These are phyloP conservation scores for Coemansia sp. DNA, from an alignment of 371 early-diverging fungal species.

Conservation along the genomic window DNA sequence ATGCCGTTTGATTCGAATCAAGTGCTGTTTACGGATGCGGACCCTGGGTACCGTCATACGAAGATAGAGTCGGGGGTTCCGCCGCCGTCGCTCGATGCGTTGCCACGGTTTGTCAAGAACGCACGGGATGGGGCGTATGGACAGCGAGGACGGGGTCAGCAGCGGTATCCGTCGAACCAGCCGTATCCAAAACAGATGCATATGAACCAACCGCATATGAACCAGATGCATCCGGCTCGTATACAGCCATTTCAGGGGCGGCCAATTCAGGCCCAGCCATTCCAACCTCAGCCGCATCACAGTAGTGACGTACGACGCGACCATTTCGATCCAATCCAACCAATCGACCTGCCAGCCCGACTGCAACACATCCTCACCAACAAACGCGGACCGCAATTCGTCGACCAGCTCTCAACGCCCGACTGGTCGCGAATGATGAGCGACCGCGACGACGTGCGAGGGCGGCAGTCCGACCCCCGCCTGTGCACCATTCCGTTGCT, in stretches of 20 bases:
- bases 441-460: conserved; percentile 22
- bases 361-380: conserved; percentile 4
- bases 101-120: conserved; percentile 10
- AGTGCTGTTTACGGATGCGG: conserved; percentile 27
- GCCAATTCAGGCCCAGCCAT: neutral
- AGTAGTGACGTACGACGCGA: neutral
- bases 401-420: conserved; percentile 12
- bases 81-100: conserved; percentile 22
- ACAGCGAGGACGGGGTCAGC: neutral
- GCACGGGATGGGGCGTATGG: neutral
- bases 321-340: neutral
- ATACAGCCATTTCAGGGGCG: neutral
- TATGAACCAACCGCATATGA: neutral
- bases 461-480: conserved; percentile 15
- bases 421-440: conserved; percentile 46
- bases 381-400: conserved; percentile 7
- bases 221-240: neutral
- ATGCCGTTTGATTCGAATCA: conserved; percentile 25
- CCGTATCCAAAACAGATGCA: neutral
- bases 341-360: conserved; percentile 11
- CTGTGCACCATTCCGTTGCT: conserved; percentile 18
- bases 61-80: conserved; percentile 15
- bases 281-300: neutral
- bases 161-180: neutral
- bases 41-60: conserved; percentile 24